Base-by-base conservation (phyloP, 1,139 yeast species). In the Yamadazyma diospyri region DNA sequence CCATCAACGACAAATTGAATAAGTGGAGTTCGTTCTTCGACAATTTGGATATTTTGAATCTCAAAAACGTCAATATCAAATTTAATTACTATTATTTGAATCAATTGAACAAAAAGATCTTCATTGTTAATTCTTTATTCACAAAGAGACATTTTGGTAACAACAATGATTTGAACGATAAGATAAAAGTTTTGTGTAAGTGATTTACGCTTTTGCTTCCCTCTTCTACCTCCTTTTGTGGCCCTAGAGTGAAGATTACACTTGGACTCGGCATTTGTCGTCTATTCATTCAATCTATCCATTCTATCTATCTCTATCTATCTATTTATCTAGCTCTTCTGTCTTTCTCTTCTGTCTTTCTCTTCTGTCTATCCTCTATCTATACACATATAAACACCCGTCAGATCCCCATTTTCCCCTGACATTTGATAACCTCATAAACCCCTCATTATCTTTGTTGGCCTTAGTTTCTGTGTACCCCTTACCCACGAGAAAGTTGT, bases 381-480 rank as follows among this genome's bases (percentile, higher is more conserved):
- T 15, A 14, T 25, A 25, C 11, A 66, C 63, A 49, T 78, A 83
- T 44, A 82, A 71, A 49, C 92, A 81, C 1, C 92, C 89, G 54
- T 83, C 94, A 28, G 57, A 64, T 8, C 88, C 92, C 71, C 81
- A 81, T 28, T 64, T 62, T 0, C 86, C 89, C 24, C 47, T 51
- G 2, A 78, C 47, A 25, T 48, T 58, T 1, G 71, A 69, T 7
- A 81, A 53, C 2, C 76, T 74, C 74, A 77, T 75, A 63, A 81
- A 79, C 5, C 86, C 84, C 37, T 80, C 84, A 39, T 50, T 31
- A 48, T 59, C 30, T 57, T 63, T 61, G 29, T 45, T 43, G 7
- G 25, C 27, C 14, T 32, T 43, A 14, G 8, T 27, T 17, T 42
- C 45, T n/a, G 33, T 37, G n/a, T 17, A 29, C 14, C 49, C 49